Conservation (phyloP, 2,329 filamentous ascomycete species). For the Periconia sp. region DNA sequence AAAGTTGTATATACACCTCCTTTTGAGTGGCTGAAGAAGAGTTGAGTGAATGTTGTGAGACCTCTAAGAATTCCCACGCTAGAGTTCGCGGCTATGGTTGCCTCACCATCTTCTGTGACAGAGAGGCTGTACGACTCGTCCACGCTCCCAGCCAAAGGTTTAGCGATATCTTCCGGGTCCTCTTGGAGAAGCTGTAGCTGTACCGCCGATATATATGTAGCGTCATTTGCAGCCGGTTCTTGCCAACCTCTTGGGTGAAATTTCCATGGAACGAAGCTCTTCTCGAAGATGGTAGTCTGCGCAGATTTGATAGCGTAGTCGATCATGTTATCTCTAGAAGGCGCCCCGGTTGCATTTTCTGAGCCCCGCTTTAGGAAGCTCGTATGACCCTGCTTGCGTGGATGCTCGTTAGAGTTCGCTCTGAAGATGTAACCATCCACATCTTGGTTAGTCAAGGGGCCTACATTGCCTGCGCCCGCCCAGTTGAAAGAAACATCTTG, state of each 20-base stretch:
- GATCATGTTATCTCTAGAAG: constrained; percentile 58
- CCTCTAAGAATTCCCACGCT: constrained; percentile 73
- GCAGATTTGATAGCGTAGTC: constrained; percentile 60
- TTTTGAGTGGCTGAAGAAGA: constrained; percentile 71
- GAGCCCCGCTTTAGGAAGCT: constrained; percentile 6
- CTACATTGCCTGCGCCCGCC: constrained; percentile 42
- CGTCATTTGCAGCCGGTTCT: constrained; percentile 62
- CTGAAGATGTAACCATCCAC: constrained; percentile 19
- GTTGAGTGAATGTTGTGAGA: constrained; percentile 78
- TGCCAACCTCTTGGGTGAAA: constrained; percentile 68
- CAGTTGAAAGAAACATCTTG: constrained; percentile 43
- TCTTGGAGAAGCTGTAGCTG: constrained; percentile 65
- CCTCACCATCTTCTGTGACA: constrained; percentile 64
- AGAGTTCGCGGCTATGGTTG: constrained; percentile 68
- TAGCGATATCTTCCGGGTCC: constrained; percentile 62
- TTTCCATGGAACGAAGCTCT: constrained; percentile 80
- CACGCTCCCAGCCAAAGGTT: constrained; percentile 66
- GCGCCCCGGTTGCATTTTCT: constrained; percentile 2
- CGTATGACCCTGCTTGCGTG: too few species aligned
- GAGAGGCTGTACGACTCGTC: constrained; percentile 79
- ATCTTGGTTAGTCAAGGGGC: constrained; percentile 21
- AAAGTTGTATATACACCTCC: constrained; percentile 69
- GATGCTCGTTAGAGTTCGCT: constrained; percentile 26
- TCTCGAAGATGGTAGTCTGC: constrained; percentile 67
- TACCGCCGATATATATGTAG: constrained; percentile 64